Percentiles rank a stretch among this genome's conserved stretches.
These are phyloP conservation scores for Carallia pectinifolia DNA, from an alignment of 345 rosid genomes.

Conservation along the genomic window DNA sequence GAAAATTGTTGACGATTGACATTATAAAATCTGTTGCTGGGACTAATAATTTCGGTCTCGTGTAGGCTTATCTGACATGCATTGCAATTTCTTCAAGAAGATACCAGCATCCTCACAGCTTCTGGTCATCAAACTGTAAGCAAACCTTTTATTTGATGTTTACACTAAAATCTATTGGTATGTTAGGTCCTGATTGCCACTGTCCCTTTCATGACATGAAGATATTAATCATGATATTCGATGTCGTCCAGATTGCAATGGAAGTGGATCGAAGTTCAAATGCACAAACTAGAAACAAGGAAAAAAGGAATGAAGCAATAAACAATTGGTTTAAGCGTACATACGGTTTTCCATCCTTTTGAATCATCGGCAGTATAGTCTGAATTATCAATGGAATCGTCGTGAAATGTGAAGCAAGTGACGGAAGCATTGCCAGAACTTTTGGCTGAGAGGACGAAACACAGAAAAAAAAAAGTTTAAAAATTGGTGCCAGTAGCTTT, in stretches of 20 bases:
- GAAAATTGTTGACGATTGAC: too few species aligned
- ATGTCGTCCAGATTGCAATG: background rate
- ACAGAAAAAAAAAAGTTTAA: background rate
- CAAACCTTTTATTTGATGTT: background rate
- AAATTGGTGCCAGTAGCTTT: conserved; percentile 11
- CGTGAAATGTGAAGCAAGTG: conserved; percentile 72
- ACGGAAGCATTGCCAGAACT: conserved; percentile 79
- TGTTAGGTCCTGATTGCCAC: too few species aligned
- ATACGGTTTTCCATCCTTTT: conserved; percentile 61
- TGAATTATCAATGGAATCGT: conserved; percentile 88
- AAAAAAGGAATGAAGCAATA: conserved; percentile 9
- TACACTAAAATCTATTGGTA: background rate
- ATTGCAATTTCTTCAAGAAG: conserved; percentile 50
- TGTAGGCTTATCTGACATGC: conserved; percentile 1
- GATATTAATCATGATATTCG: conserved; percentile 6
- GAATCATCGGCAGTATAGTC: conserved; percentile 80
- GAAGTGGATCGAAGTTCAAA: conserved; percentile 1
- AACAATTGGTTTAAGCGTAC: conserved; percentile 29
- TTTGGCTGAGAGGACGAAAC: conserved; percentile 52
- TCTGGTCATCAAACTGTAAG: conserved; percentile 98
- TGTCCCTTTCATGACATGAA: background rate
- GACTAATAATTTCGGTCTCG: background rate
- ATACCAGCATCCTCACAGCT: conserved; percentile 69
- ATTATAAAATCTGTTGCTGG: too few species aligned
- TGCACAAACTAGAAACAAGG: background rate